Percentiles rank a stretch among this genome's conserved stretches.
Evolutionary conservation across 2,329 filamentous ascomycete species (phyloP).

Genomic region (Aspergillus pseudoviridinutans): DNA sequence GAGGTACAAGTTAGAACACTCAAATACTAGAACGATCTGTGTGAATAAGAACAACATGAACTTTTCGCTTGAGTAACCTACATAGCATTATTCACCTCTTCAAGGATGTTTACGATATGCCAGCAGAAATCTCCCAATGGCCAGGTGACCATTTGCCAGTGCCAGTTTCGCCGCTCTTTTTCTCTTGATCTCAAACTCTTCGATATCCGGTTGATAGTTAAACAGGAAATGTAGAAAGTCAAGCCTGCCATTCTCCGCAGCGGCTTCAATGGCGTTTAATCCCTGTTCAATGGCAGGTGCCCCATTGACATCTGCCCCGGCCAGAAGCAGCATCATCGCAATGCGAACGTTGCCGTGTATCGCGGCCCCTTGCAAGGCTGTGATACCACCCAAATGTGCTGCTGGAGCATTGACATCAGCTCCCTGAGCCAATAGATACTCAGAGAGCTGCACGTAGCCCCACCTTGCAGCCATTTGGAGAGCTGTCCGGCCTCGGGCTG

Average conservation of each 20-base stretch:
- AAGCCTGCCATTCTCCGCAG: slow-evolving; percentile 28
- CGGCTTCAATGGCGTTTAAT: slow-evolving; percentile 27
- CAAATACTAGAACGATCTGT: neutral
- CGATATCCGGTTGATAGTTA: slow-evolving; percentile 4
- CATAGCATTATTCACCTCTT: too few species aligned
- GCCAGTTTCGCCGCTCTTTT: slow-evolving; percentile 9
- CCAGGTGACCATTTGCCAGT: slow-evolving; percentile 9
- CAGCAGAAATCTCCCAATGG: slow-evolving; percentile 11
- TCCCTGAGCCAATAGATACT: slow-evolving; percentile 13
- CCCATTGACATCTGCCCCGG: slow-evolving; percentile 23
- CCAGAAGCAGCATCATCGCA: slow-evolving; percentile 14
- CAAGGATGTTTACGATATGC: slow-evolving; percentile 7
- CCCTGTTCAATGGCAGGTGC: slow-evolving; percentile 15
- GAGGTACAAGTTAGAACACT: neutral
- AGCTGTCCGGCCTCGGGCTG: slow-evolving; percentile 9
- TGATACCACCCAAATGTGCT: slow-evolving; percentile 8
- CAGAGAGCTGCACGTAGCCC: neutral
- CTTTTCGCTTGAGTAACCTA: too few species aligned
- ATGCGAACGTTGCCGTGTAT: slow-evolving; percentile 15
- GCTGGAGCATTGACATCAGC: slow-evolving; percentile 16
- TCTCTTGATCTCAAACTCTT: slow-evolving; percentile 9
- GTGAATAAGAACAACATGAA: neutral
- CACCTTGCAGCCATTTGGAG: neutral
- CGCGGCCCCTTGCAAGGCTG: slow-evolving; percentile 23
- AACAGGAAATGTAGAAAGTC: slow-evolving; percentile 26